Evolutionary conservation across 495 filamentous ascomycete genomes (phyloP), one percentile per base, ranked within the genome.

Genomic region (Xylaria sp.): DNA sequence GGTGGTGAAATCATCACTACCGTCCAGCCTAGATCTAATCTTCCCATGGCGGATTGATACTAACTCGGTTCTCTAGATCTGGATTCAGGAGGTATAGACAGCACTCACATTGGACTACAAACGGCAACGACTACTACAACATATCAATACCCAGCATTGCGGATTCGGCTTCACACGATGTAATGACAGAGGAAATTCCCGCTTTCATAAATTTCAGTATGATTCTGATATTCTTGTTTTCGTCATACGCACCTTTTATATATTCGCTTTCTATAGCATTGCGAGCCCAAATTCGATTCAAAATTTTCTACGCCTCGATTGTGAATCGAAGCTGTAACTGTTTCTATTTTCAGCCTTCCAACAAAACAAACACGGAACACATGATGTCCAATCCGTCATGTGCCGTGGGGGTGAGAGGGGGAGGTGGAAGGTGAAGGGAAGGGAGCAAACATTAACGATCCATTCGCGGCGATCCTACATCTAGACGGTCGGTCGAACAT

Each of bases 1-100:
- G 12, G 31, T 63, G 55, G 58, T 35, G n/a, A 11, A 12, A 63
- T 48, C 26, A 35, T 35, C 19, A 52, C 58, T 5, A 35, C 40
- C 24, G n/a, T 40, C 41, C 41, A 24, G 19, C 26, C 26, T 9
- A 19, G 19, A 14, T n/a, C 24, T 9, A 1, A 26, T 37, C 8
- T 21, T 17, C 19, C 26, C 52, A 26, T 21, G 9, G 1, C 12
- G 1, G 14, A 44, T 5, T 9, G 29, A 70, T 43, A 67, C 76
- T 72, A 67, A 69, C 62, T 57, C 3, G 57, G 59, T 14, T 46
- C 31, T 24, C 26, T 68, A 92, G 90, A 86, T 92, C 62, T 92
- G 90, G 90, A 85, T 92, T 62, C 88, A 91, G 78, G 89, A 91
- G 77, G 63, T 84, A 75, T 85, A 82, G 75, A 76, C 73, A 33